A percentile compares a stretch with the other conserved stretches of the same genome.
Conservation (phyloP, 129 eudicot genomes). For the Saposhnikovia divaricata region DNA sequence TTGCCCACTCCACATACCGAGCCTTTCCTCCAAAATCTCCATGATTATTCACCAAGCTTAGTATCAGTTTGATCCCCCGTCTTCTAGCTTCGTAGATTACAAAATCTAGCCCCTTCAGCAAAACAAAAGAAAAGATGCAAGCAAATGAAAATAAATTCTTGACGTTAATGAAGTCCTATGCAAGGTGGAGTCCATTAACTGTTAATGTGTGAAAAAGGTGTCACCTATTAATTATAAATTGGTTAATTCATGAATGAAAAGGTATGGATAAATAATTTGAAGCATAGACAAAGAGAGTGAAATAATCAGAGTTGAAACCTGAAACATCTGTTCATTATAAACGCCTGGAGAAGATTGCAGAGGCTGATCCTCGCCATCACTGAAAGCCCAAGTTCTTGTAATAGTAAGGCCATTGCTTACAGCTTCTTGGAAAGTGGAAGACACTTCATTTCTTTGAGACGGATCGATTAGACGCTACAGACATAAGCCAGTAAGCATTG, state of each 20-base stretch:
- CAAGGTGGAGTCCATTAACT: neutral
- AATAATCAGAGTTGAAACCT: conserved; percentile 21
- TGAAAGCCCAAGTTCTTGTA: conserved; percentile 67
- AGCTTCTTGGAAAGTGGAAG: conserved; percentile 45
- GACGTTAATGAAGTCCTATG: neutral
- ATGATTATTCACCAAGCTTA: conserved; percentile 62
- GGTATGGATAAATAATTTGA: neutral
- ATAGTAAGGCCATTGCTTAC: conserved; percentile 30
- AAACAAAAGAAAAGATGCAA: neutral
- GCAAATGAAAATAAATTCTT: neutral
- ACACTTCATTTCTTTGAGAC: conserved; percentile 33
- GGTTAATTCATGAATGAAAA: neutral
- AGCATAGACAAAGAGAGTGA: neutral
- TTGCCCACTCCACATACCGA: conserved; percentile 74
- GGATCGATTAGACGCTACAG: conserved; percentile 40
- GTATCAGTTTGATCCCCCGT: conserved; percentile 43
- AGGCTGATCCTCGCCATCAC: conserved; percentile 49
- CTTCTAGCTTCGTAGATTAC: conserved; percentile 47
- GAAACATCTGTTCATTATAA: conserved; percentile 58
- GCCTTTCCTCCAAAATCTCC: conserved; percentile 45
- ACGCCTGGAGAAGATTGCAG: conserved; percentile 63
- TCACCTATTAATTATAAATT: neutral
- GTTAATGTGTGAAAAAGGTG: neutral
- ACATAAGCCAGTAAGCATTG: conserved; percentile 76
- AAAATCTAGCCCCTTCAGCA: conserved; percentile 56